Percentiles rank a stretch among this genome's conserved stretches.
phyloP scores from a whole-genome alignment of 2,329 filamentous ascomycete species.

The Gaeumannomyces tritici region DNA sequence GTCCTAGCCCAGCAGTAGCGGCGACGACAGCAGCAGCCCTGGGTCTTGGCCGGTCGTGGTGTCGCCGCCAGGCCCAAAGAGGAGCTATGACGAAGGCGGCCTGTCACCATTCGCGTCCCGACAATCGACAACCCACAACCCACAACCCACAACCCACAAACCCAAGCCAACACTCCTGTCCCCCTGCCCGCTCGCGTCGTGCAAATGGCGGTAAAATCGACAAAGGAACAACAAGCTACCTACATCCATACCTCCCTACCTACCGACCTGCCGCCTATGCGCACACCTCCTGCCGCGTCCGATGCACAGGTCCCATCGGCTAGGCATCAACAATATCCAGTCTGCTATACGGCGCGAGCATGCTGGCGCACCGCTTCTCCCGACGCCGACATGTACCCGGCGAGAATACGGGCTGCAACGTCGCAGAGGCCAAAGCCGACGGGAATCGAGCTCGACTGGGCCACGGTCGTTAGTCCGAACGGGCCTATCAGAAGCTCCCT shows the following conservation, averaged over 20 bases:
- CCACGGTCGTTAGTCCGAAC: background rate
- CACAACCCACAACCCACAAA: background rate
- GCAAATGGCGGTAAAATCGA: background rate
- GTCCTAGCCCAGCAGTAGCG: no score
- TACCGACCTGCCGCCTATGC: background rate
- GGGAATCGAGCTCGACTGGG: background rate
- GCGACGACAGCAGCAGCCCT: no score
- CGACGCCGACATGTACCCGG: no score
- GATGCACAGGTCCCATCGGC: background rate
- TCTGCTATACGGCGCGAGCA: background rate
- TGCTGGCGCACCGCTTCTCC: background rate
- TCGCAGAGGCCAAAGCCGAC: background rate
- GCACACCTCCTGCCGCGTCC: background rate
- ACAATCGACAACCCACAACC: no score
- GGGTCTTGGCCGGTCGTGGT: no score
- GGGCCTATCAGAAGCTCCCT: background rate
- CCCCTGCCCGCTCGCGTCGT: background rate
- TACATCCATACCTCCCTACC: no score
- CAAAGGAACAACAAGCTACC: background rate
- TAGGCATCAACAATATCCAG: background rate
- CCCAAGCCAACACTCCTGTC: background rate
- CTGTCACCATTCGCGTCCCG: background rate
- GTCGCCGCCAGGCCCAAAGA: no score
- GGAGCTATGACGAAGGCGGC: no score
- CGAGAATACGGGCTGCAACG: background rate